Evolutionary conservation across 1,284 basidiomycete species (phyloP).

Genomic region (Trichosporon sp.): DNA sequence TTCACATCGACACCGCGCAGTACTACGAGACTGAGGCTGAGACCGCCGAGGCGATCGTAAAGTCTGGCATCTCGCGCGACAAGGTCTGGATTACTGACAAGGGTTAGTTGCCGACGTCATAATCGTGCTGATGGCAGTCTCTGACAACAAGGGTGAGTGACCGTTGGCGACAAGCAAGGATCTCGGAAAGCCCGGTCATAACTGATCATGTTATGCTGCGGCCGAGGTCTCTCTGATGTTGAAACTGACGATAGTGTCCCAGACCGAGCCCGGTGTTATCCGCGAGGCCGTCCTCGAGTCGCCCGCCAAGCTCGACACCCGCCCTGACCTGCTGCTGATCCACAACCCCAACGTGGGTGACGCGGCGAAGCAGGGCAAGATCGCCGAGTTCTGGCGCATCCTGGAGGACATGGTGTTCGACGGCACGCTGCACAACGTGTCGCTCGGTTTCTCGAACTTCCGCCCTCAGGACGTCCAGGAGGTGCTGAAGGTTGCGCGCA

Average conservation of each 20-base stretch:
- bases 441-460: constrained; percentile 54
- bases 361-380: constrained; percentile 34
- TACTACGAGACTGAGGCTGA: constrained; percentile 55
- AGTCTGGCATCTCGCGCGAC: constrained; percentile 55
- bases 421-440: constrained; percentile 65
- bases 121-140: constrained; percentile 19
- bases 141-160: constrained; percentile 22
- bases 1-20: constrained; percentile 54
- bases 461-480: constrained; percentile 49
- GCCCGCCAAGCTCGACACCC: constrained; percentile 36
- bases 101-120: constrained; percentile 29
- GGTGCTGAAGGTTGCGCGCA: constrained; percentile 57
- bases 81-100: constrained; percentile 63
- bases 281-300: constrained; percentile 36
- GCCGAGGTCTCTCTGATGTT: background rate
- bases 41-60: constrained; percentile 56
- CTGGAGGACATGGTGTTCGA: constrained; percentile 53
- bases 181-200: too few relatives aligned
- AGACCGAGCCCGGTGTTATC: constrained; percentile 23
- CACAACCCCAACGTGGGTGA: constrained; percentile 42
- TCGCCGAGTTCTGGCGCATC: constrained; percentile 40
- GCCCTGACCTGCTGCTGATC: constrained; percentile 46
- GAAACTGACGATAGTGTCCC: constrained; percentile 8
- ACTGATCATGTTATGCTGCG: too few relatives aligned
- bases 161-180: background rate